phyloP scores from a whole-genome alignment of 768 basidiomycete species.

The Serendipita vermifera region DNA sequence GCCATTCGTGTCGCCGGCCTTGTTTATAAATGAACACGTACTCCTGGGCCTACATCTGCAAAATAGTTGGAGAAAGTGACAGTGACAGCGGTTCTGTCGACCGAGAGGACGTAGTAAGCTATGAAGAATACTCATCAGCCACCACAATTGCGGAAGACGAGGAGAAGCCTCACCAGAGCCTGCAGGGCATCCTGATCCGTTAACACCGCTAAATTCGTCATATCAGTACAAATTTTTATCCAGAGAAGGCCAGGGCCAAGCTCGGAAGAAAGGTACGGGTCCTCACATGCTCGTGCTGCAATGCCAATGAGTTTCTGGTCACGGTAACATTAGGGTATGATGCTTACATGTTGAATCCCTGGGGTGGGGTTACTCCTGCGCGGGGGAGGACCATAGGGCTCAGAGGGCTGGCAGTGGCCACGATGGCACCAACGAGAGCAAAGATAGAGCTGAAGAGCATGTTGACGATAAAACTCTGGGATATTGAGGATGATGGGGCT shows the following conservation, averaged over 20 bases:
- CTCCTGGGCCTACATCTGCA: background rate
- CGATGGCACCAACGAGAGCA: background rate
- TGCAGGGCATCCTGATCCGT: constrained; percentile 2
- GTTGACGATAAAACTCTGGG: background rate
- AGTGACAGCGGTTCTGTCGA: background rate
- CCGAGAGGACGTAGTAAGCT: no score
- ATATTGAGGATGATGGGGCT: no score
- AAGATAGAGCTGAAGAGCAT: constrained; percentile 5
- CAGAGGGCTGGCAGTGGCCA: background rate
- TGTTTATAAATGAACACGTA: no score
- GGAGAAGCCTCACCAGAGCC: no score
- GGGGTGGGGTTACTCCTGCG: background rate
- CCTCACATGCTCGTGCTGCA: constrained; percentile 6
- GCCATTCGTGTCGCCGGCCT: no score
- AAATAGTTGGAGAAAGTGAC: background rate
- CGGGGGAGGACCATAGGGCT: background rate
- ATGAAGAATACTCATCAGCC: no score
- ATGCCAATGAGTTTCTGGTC: no score
- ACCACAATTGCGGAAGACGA: no score
- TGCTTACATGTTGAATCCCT: constrained; percentile 4
- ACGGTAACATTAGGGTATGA: no score
- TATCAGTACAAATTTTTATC: no score
- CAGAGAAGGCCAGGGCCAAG: no score
- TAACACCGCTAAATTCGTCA: background rate
- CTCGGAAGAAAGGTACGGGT: no score